phyloP scores from a whole-genome alignment of 257 asterid genomes.

The Forsythia viridissima region DNA sequence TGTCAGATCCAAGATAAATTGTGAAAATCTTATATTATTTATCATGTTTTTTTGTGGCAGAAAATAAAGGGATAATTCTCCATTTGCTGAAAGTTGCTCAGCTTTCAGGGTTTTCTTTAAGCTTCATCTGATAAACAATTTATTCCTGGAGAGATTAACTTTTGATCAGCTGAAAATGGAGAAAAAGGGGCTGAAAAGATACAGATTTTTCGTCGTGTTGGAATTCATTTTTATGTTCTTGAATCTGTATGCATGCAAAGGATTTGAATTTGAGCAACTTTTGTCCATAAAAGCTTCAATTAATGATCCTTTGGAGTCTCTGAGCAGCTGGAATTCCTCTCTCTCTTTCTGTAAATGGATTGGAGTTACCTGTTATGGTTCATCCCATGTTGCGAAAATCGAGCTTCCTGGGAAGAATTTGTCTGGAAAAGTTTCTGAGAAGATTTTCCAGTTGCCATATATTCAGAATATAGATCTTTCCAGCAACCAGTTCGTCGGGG shows the following conservation, averaged over 20 bases:
- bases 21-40: constrained; percentile 20
- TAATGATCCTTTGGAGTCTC: constrained; percentile 46
- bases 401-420: constrained; percentile 63
- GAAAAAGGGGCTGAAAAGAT: constrained; percentile 23
- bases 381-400: constrained; percentile 54
- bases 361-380: constrained; percentile 65
- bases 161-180: constrained; percentile 35
- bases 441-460: constrained; percentile 50
- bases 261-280: constrained; percentile 51
- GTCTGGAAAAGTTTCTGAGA: constrained; percentile 52
- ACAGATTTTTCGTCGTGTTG: constrained; percentile 19
- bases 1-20: constrained; percentile 56
- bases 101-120: constrained; percentile 19
- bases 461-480: constrained; percentile 64
- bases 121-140: not conserved
- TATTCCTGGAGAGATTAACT: constrained; percentile 7
- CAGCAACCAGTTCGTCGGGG: constrained; percentile 60
- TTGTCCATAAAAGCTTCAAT: constrained; percentile 51
- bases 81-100: constrained; percentile 32
- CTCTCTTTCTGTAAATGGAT: constrained; percentile 60
- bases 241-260: constrained; percentile 42
- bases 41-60: constrained; percentile 34
- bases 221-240: constrained; percentile 31
- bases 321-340: constrained; percentile 64
- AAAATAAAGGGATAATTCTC: constrained; percentile 32